Base-by-base conservation (phyloP, 176 grass and related monocot genomes). In the Oryza australiensis region DNA sequence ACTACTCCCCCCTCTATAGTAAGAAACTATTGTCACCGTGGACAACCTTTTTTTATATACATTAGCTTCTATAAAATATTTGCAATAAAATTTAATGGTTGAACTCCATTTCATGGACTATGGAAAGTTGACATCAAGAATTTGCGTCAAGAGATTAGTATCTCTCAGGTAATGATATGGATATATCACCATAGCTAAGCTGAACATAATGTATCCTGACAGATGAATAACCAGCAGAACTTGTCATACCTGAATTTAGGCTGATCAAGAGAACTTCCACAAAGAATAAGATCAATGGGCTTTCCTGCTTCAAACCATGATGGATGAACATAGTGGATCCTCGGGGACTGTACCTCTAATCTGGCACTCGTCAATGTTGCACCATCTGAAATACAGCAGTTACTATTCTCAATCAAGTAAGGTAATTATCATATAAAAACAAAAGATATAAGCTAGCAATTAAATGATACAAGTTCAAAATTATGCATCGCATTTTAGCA, bases 261-360 rank as follows among this genome's bases (percentile, higher is more conserved):
- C 62, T 94, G 96, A 64, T 92, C 80, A 27, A 99, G 96, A 76
- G 82, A 91, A 90, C 87, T 99, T 75, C 96, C 96, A 85, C 89
- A 94, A 76, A 91, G 80, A 77, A 95, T 67, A 65, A 99, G 83
- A 33, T 99, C 87, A 18, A 92, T 75, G 38, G 96, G 93, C 26
- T 94, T 94, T 70, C 96, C 96, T 45, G 81, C 93, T 92, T 99
- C 96, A 90, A 99, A 99, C 85, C 88, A 95, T 67, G 82, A 66
- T 51, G 96, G 93, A 88, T 90, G 74, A 80, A 99, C 87, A 86
- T 88, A 99, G 91, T 99, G 89, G 68, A 99, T 94, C 84, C 80
- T 95, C 37, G 96, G 96, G 45, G 85, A 65, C 40, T 95, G 89
- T 34, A 95, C 83, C 62, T 95, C 93, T 85, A 99, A 82, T 86